phyloP scores from a whole-genome alignment of 2,329 filamentous ascomycete species.

The Cladophialophora immunda region DNA sequence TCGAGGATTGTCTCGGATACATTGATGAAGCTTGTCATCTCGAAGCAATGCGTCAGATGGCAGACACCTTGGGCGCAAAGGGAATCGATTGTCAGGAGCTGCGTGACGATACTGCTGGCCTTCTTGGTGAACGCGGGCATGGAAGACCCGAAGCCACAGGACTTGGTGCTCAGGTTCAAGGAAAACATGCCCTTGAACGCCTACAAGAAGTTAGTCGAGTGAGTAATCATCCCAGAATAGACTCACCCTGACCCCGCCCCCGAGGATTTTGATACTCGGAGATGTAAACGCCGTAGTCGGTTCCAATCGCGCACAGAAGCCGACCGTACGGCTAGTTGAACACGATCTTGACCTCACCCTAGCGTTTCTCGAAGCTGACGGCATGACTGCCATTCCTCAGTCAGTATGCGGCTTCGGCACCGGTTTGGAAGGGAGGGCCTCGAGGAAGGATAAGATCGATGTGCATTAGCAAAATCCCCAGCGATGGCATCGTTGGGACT shows the following conservation, averaged over 20 bases:
- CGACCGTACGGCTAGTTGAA: conserved; percentile 84
- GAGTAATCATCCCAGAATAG: conserved; percentile 27
- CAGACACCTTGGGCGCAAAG: conserved; percentile 77
- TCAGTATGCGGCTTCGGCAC: no score
- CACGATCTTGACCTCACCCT: no score
- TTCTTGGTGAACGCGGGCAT: conserved; percentile 55
- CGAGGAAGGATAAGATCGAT: no score
- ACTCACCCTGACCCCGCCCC: conserved; percentile 85
- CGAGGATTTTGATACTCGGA: conserved; percentile 88
- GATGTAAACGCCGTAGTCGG: conserved; percentile 91
- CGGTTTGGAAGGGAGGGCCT: no score
- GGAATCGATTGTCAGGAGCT: conserved; percentile 68
- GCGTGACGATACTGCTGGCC: conserved; percentile 57
- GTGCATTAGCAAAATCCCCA: no score
- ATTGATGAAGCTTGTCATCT: conserved; percentile 74
- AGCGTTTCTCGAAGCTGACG: no score
- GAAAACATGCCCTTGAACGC: no score
- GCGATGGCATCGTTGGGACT: no score
- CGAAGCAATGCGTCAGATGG: conserved; percentile 74
- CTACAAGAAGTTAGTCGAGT: conserved; percentile 57
- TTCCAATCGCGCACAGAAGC: conserved; percentile 90
- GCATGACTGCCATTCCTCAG: no score
- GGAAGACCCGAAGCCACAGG: no score
- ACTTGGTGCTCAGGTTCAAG: no score
- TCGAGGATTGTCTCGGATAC: conserved; percentile 90